Percentiles rank a stretch among this genome's conserved stretches.
phyloP scores from a whole-genome alignment of 306 rosid genomes.

The Cicer bijugum region DNA sequence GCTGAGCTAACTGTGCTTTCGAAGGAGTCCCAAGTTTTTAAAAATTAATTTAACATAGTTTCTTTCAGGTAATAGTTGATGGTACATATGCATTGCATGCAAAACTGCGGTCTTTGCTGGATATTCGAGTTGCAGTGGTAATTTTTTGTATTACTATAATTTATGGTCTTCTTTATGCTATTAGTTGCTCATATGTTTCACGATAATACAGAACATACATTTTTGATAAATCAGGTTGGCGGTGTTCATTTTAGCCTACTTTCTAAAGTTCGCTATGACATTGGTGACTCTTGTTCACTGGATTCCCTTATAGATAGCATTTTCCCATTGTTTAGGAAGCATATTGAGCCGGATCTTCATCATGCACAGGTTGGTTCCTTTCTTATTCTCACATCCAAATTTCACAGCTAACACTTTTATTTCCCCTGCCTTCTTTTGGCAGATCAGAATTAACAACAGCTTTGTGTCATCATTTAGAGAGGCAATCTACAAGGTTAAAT shows the following conservation, averaged over 20 bases:
- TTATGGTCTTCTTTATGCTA: slow-evolving; percentile 36
- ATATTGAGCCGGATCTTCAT: slow-evolving; percentile 98
- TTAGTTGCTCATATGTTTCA: slow-evolving; percentile 42
- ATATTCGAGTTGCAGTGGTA: slow-evolving; percentile 99
- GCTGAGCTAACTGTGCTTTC: slow-evolving; percentile 44
- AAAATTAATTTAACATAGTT: slow-evolving; percentile 24
- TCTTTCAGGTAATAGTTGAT: slow-evolving; percentile 85
- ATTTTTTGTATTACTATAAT: slow-evolving; percentile 22
- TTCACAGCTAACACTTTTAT: slow-evolving; percentile 45
- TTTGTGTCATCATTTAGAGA: slow-evolving; percentile 98
- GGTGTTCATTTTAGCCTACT: slow-evolving; percentile 98
- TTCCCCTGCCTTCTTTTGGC: slow-evolving; percentile 52
- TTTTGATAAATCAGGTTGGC: slow-evolving; percentile 78
- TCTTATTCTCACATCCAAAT: slow-evolving; percentile 47
- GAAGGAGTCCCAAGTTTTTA: slow-evolving; percentile 16
- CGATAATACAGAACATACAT: slow-evolving; percentile 33
- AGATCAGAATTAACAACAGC: slow-evolving; percentile 99
- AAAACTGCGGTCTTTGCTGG: slow-evolving; percentile 91
- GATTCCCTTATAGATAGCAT: slow-evolving; percentile 98
- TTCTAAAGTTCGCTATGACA: slow-evolving; percentile 93
- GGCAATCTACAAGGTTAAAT: slow-evolving; percentile 97
- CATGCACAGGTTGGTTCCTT: slow-evolving; percentile 91
- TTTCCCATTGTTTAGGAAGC: slow-evolving; percentile 95
- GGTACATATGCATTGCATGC: slow-evolving; percentile 98
- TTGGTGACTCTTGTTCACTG: slow-evolving; percentile 97